Conservation (phyloP, 2,329 filamentous ascomycete genomes). For the Calonectria fujianensis region DNA sequence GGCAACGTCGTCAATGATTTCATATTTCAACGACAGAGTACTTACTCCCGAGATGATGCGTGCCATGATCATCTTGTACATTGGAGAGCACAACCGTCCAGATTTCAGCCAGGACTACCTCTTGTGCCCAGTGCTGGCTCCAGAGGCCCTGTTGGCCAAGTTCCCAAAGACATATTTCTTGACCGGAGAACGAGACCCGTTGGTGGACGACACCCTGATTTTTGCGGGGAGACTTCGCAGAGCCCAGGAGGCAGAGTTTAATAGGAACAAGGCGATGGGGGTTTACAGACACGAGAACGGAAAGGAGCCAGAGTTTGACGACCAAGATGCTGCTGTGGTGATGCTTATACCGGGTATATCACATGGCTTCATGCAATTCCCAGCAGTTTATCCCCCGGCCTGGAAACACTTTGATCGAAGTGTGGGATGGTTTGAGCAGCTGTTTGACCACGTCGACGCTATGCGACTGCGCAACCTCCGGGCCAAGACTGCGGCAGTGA, state of each 20-base stretch:
- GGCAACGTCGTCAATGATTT: slow-evolving; percentile 97
- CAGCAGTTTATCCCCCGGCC: slow-evolving; percentile 89
- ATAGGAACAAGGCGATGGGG: slow-evolving; percentile 38
- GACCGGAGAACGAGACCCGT: slow-evolving; percentile 94
- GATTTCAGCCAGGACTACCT: slow-evolving; percentile 95
- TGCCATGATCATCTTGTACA: slow-evolving; percentile 98
- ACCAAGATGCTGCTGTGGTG: slow-evolving; percentile 77
- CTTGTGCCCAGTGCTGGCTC: slow-evolving; percentile 91
- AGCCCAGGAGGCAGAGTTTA: slow-evolving; percentile 76
- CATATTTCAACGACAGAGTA: slow-evolving; percentile 97
- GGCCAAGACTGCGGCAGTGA: slow-evolving; percentile 42
- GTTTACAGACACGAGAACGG: slow-evolving; percentile 33
- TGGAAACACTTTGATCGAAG: slow-evolving; percentile 91
- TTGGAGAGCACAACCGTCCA: slow-evolving; percentile 93
- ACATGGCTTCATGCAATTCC: slow-evolving; percentile 96
- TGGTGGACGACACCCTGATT: slow-evolving; percentile 97
- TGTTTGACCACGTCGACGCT: slow-evolving; percentile 76
- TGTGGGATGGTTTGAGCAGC: slow-evolving; percentile 86
- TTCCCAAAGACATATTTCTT: slow-evolving; percentile 97
- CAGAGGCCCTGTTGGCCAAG: slow-evolving; percentile 86
- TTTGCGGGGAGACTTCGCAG: slow-evolving; percentile 92
- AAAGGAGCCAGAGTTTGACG: slow-evolving; percentile 62
- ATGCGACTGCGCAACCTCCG: slow-evolving; percentile 56
- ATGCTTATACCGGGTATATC: slow-evolving; percentile 90
- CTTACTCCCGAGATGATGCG: slow-evolving; percentile 99